These are phyloP conservation scores for Poa annua DNA, from an alignment of 176 grass and related monocot genomes.

Conservation along the genomic window DNA sequence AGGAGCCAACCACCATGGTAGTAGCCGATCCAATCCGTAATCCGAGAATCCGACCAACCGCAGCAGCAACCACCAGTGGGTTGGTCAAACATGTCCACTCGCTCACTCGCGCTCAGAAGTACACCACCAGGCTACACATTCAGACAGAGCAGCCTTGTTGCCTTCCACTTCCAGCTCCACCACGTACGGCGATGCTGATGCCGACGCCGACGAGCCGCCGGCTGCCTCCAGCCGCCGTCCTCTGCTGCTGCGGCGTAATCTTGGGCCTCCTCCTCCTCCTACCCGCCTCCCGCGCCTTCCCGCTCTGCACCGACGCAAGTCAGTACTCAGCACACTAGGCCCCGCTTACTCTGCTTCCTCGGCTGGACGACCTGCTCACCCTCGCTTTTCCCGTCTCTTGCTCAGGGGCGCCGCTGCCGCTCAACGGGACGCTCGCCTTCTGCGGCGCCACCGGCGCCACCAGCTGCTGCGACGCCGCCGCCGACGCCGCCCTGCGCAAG, in stretches of 20 bases:
- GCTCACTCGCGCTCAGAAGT: too few relatives aligned
- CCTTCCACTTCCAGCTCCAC: too few relatives aligned
- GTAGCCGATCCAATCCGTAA: too few relatives aligned
- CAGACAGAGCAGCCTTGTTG: too few relatives aligned
- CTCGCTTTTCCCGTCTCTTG: not conserved
- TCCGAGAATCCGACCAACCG: too few relatives aligned
- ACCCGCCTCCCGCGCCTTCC: conserved; percentile 23
- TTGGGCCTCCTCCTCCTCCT: conserved; percentile 23
- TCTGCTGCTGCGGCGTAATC: not conserved
- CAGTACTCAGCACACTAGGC: not conserved
- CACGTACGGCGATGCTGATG: not conserved
- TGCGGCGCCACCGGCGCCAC: not conserved
- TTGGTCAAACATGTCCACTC: too few relatives aligned
- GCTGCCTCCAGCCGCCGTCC: not conserved
- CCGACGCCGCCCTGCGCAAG: conserved; percentile 18
- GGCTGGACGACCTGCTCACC: too few relatives aligned
- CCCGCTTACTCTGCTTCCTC: not conserved
- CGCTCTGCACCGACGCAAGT: conserved; percentile 55
- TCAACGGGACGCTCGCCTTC: conserved; percentile 55
- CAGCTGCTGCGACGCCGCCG: conserved; percentile 36
- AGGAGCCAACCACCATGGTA: too few relatives aligned
- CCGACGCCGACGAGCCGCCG: not conserved
- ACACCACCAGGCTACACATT: too few relatives aligned
- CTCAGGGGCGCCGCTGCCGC: conserved; percentile 59
- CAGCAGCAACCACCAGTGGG: too few relatives aligned